Percentiles rank a stretch among this genome's conserved stretches.
These are phyloP conservation scores for Noccaea bulbosa DNA, from an alignment of 345 rosid genomes.

Conservation along the genomic window DNA sequence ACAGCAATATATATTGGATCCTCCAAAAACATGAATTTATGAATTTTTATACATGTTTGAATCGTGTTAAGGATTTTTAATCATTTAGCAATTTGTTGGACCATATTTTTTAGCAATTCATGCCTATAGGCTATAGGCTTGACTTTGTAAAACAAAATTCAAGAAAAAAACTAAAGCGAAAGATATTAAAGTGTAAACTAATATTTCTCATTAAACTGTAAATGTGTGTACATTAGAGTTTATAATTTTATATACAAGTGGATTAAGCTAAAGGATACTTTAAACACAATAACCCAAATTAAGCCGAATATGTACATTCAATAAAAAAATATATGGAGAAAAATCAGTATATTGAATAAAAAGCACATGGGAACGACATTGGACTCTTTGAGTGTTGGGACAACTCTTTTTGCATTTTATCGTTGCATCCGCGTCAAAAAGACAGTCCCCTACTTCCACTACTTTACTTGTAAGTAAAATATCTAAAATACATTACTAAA, in stretches of 20 bases:
- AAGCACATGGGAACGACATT: slow-evolving; percentile 42
- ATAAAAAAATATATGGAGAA: neutral
- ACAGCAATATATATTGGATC: too few relatives aligned
- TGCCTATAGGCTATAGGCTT: slow-evolving; percentile 1
- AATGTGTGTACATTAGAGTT: too few relatives aligned
- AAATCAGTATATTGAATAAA: neutral
- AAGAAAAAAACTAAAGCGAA: too few relatives aligned
- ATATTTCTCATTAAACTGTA: too few relatives aligned
- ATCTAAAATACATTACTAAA: slow-evolving; percentile 20
- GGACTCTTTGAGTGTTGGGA: slow-evolving; percentile 14
- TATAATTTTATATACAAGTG: too few relatives aligned
- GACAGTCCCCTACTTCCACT: slow-evolving; percentile 15
- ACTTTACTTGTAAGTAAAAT: slow-evolving; percentile 14
- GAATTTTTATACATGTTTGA: too few relatives aligned
- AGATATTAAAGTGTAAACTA: too few relatives aligned
- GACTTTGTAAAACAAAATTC: neutral
- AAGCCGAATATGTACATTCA: too few relatives aligned
- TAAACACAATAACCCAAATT: too few relatives aligned
- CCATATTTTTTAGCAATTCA: neutral
- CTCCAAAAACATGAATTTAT: neutral
- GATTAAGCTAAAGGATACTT: too few relatives aligned
- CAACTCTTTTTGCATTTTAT: slow-evolving; percentile 25
- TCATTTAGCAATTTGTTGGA: slow-evolving; percentile 14
- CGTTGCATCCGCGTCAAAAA: slow-evolving; percentile 45
- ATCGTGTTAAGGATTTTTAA: neutral